Base-by-base conservation (phyloP, 2,329 filamentous ascomycete genomes). In the Botrytis fragariae region DNA sequence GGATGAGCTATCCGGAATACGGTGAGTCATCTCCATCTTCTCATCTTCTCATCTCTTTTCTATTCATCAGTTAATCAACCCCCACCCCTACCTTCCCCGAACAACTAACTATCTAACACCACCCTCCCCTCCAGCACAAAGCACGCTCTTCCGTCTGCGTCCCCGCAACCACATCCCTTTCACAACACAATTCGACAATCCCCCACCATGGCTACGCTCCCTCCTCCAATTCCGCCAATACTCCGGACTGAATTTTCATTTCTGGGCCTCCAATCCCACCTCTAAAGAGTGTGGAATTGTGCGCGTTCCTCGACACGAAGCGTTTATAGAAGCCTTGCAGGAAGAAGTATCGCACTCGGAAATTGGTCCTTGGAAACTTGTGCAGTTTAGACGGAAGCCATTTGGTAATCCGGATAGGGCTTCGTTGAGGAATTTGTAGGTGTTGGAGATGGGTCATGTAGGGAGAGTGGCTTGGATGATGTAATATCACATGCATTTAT, bases 201-300 rank as follows among this genome's bases (percentile, higher is more conserved):
- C 59, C 32, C 16, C 29, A 6, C 9, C 3, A 25, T 73, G 67
- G 72, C 25, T 71, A 7, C 22, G 32, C 10, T 48, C 65, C 7
- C 67, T 73, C 44, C 48, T 73, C 6, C 59, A 64, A 51, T 71
- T 71, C 10, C 67, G 67, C 20, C 59, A 64, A 54, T 73, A 73
- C 39, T 37, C 32, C 20, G 60, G 67, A 9, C 25, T 73, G n/a
- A 65, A 61, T 62, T 45, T 71, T 10, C 72, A 59, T 35, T 73
- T 73, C 20, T 71, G 65, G 39, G 35, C 64, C 39, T 4, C n/a
- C 6, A 18, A 60, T 42, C 48, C 48, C 12, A 54, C 25, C 5
- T 16, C 48, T 54, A 1, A n/a, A n/a, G 9, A 42, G 10, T 14
- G 60, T 73, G 72, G 67, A 12, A 8, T 57, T 6, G 14, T 14